Evolutionary conservation across 2,329 filamentous ascomycete genomes (phyloP).

Genomic region (Nemania abortiva): DNA sequence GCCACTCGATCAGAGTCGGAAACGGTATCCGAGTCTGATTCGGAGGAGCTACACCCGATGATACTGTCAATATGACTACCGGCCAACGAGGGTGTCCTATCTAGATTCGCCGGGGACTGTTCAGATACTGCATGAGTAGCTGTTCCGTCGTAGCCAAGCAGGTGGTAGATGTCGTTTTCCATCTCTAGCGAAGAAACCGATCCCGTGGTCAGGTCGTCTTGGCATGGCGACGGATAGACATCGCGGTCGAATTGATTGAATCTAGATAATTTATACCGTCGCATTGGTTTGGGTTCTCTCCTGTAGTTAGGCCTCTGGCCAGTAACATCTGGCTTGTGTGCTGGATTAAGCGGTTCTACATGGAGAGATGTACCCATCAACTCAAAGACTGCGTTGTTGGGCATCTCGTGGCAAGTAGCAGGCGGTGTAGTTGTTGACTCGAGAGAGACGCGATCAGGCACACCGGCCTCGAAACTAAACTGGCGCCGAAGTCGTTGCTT

Average conservation of each 20-base stretch:
- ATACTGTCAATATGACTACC: neutral
- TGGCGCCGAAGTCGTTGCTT: constrained; percentile 17
- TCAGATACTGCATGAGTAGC: neutral
- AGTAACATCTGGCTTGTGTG: neutral
- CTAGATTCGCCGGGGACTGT: neutral
- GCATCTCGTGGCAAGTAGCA: constrained; percentile 27
- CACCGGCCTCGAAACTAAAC: constrained; percentile 34
- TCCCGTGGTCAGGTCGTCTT: neutral
- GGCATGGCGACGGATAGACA: neutral
- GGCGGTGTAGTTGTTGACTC: neutral
- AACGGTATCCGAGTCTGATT: constrained; percentile 21
- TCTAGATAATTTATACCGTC: constrained; percentile 16
- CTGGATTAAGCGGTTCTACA: constrained; percentile 1
- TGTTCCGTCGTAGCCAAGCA: constrained; percentile 19
- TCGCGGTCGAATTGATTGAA: neutral
- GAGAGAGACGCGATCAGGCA: constrained; percentile 22
- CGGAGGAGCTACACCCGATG: constrained; percentile 13
- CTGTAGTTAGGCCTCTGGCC: neutral
- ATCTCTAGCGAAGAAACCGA: constrained; percentile 22
- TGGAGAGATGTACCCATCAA: constrained; percentile 36
- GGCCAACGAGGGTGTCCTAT: neutral
- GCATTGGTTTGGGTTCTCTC: neutral
- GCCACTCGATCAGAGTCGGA: constrained; percentile 29
- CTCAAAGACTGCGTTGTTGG: constrained; percentile 31
- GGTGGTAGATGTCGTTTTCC: constrained; percentile 32